phyloP scores from a whole-genome alignment of 306 rosid species.

The Gastrolobium villosum region DNA sequence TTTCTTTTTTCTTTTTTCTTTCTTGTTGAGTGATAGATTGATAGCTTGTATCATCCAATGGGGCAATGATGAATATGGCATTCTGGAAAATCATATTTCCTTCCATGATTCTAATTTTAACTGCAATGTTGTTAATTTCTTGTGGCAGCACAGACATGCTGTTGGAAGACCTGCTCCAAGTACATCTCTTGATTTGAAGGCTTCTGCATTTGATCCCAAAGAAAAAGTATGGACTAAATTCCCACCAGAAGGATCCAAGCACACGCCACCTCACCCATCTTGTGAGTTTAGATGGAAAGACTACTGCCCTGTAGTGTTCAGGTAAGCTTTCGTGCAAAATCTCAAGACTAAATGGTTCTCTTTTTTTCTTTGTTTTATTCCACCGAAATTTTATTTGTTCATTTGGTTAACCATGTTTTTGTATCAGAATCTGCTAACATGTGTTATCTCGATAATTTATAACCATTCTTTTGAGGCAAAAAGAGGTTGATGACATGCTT shows the following conservation, averaged over 20 bases:
- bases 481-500: constrained; percentile 27
- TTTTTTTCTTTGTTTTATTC: background rate
- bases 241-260: constrained; percentile 97
- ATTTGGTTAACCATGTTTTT: constrained; percentile 13
- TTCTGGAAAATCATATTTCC: constrained; percentile 20
- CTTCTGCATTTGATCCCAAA: constrained; percentile 93
- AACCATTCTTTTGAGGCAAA: constrained; percentile 17
- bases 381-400: background rate
- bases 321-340: constrained; percentile 60
- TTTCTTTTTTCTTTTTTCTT: background rate
- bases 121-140: constrained; percentile 60
- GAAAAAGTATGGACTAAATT: constrained; percentile 98
- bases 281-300: constrained; percentile 96
- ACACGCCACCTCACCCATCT: constrained; percentile 95
- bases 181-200: constrained; percentile 83
- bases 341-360: constrained; percentile 1
- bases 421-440: constrained; percentile 21
- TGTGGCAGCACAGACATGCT: constrained; percentile 96
- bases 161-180: constrained; percentile 99
- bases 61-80: constrained; percentile 35
- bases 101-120: constrained; percentile 56
- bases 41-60: constrained; percentile 32
- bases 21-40: background rate
- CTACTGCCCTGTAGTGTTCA: constrained; percentile 96
- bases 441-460: constrained; percentile 24